phyloP scores from a whole-genome alignment of 2,329 filamentous ascomycete species.

The Fusarium buxicola region DNA sequence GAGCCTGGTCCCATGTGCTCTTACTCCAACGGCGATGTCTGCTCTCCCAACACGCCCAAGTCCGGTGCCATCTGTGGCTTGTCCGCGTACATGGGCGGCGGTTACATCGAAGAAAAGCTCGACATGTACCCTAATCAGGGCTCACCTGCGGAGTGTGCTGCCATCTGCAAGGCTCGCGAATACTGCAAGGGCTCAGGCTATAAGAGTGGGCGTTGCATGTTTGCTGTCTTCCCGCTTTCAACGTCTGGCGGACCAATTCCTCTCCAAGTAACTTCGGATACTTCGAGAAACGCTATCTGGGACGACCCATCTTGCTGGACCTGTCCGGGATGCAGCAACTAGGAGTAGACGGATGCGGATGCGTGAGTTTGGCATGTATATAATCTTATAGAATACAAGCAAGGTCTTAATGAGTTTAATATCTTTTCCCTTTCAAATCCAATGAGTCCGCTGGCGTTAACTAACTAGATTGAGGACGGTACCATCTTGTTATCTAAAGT shows the following conservation, averaged over 20 bases:
- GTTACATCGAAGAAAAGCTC: slow-evolving; percentile 2
- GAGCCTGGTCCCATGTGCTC: background rate
- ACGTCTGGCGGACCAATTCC: background rate
- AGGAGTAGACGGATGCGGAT: background rate
- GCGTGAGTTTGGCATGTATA: background rate
- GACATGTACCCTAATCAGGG: background rate
- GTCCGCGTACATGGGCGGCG: slow-evolving; percentile 3
- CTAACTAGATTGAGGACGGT: too few relatives aligned
- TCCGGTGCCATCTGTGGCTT: slow-evolving; percentile 1
- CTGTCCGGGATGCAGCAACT: slow-evolving; percentile 17
- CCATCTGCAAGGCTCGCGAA: background rate
- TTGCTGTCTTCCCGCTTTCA: background rate
- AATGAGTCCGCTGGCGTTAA: too few relatives aligned
- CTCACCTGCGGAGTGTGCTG: slow-evolving; percentile 1
- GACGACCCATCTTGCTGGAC: slow-evolving; percentile 14
- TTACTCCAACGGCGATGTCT: background rate
- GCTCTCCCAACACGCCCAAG: background rate
- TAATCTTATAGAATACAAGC: too few relatives aligned
- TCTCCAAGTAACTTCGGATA: background rate
- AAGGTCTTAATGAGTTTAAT: too few relatives aligned
- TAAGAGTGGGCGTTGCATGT: slow-evolving; percentile 9
- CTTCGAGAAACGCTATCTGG: background rate
- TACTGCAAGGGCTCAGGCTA: slow-evolving; percentile 14
- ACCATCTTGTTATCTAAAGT: too few relatives aligned
- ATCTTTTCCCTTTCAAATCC: too few relatives aligned